Base-by-base conservation (phyloP, 2,329 filamentous ascomycete genomes). In the Graphilbum fragrans region DNA sequence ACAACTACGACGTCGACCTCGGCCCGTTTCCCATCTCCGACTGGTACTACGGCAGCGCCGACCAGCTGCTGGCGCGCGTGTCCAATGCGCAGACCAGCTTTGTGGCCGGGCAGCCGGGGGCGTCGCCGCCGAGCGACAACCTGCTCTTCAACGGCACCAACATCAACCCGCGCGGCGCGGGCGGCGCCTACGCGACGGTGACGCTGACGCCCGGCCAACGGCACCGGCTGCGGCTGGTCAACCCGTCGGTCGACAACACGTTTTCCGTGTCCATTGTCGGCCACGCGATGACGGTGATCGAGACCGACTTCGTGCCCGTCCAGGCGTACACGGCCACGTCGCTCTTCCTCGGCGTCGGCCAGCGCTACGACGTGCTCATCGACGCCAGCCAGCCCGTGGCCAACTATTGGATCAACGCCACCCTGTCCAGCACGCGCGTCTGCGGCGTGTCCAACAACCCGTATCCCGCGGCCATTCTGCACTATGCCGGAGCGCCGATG, bases 1-100 rank as follows among this genome's bases (percentile, higher is more conserved):
- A 44, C 17, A 38, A 46, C 44, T 72, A 70, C 51, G 71, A 76
- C 42, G 58, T 66, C 38, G 72, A 76, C 49, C 60, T 74, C 0
- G 72, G 72, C 11, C 49, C 61, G 4, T 59, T 70, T 7, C 62
- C 66, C 6, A 59, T 77, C 33, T 65, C 61, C 8, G 74, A 77
- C 47, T 77, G 68, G 63, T 72, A 70, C 54, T 62, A 68, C 36
- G 44, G 22, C 9, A 41, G n/a, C 5, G 45, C 42, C 10, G 57
- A 60, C 44, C 45, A 45, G 16, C 46, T 57, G 25, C 44, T 50
- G 23, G 50, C 17, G 41, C 47, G 21, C 49, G 35, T 47, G 25
- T 40, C 44, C 38, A 39, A 48, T 29, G 43, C 45, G 16, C 32
- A 22, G 36, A 53, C 52, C 36, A 50, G 36, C 52, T 53, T 47